Evolutionary conservation across 2,329 filamentous ascomycete genomes (phyloP).

Genomic region (Ceratocystis albifundus): DNA sequence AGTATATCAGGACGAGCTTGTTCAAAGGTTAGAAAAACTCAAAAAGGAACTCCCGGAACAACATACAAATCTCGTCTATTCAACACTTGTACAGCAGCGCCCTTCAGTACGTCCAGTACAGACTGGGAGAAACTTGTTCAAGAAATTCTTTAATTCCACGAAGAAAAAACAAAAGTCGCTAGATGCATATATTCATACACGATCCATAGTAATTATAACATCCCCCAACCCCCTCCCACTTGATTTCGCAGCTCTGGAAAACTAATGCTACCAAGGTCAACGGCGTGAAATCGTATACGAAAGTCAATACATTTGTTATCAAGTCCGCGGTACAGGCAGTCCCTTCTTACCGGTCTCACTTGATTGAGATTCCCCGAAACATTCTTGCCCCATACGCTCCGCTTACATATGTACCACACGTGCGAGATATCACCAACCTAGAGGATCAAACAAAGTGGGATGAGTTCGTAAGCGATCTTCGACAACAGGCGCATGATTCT

Average conservation of each 20-base stretch:
- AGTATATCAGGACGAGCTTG: not conserved
- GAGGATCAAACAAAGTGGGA: conserved; percentile 31
- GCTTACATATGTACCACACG: conserved; percentile 48
- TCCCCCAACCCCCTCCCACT: too few species aligned
- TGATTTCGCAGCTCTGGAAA: not conserved
- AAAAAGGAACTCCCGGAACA: conserved; percentile 12
- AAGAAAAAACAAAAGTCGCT: not conserved
- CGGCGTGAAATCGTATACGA: not conserved
- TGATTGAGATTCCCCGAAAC: conserved; percentile 49
- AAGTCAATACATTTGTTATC: conserved; percentile 33
- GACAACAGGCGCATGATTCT: conserved; percentile 17
- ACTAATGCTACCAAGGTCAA: conserved; percentile 14
- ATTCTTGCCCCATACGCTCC: conserved; percentile 49
- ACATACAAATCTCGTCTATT: conserved; percentile 14
- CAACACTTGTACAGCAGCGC: conserved; percentile 9
- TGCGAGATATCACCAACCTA: conserved; percentile 45
- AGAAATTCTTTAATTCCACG: not conserved
- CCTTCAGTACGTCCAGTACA: not conserved
- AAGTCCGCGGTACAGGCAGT: conserved; percentile 42
- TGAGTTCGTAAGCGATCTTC: conserved; percentile 18
- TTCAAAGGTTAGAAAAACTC: not conserved
- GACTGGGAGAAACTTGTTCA: conserved; percentile 1
- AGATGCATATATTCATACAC: not conserved
- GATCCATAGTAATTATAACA: not conserved
- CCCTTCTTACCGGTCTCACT: conserved; percentile 48